Evolutionary conservation across 768 basidiomycete species (phyloP), one percentile per base, ranked within the genome.

Genomic region (Phaeotremella fagi): DNA sequence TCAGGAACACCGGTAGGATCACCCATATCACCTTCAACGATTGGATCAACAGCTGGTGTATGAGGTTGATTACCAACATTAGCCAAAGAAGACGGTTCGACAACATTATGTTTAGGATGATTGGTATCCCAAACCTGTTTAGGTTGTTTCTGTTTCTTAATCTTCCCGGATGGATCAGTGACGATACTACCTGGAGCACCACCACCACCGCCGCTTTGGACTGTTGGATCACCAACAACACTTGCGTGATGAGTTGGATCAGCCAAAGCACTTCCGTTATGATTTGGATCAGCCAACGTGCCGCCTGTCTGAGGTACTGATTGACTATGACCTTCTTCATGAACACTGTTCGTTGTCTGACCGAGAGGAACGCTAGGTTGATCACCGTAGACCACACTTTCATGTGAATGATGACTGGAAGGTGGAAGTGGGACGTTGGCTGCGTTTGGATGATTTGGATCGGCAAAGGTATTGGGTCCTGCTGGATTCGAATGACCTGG

Each of bases 91-190:
- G 60, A 42, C 24, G 64, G 54, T 2, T 33, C 45, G 33, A 12
- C 27, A 14, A 51, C 18, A 18, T 28, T 45, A 11, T 41, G n/a
- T 43, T 41, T 57, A 2, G 50, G n/a, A 36, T 54, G 60, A 48
- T 61, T 61, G 25, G 60, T 61, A 16, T 57, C 52, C 55, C 52
- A 61, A 16, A 61, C 45, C 14, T 31, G 50, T 27, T 55, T 55
- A 3, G 37, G n/a, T 24, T 33, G n/a, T 60, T 57, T 22, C 26
- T 41, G 42, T 15, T 35, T 44, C 23, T 12, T 16, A 24, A 48
- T 22, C 12, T 36, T 24, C 15, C 28, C 28, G 11, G 49, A 22
- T 11, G 45, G 27, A 46, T 23, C 24, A 23, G 25, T 9, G 4
- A 27, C 51, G 29, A 2, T 45, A 22, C 29, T n/a, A n/a, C n/a